Evolutionary conservation across 768 basidiomycete genomes (phyloP).

Genomic region (Leucocoprinus birnbaumii): DNA sequence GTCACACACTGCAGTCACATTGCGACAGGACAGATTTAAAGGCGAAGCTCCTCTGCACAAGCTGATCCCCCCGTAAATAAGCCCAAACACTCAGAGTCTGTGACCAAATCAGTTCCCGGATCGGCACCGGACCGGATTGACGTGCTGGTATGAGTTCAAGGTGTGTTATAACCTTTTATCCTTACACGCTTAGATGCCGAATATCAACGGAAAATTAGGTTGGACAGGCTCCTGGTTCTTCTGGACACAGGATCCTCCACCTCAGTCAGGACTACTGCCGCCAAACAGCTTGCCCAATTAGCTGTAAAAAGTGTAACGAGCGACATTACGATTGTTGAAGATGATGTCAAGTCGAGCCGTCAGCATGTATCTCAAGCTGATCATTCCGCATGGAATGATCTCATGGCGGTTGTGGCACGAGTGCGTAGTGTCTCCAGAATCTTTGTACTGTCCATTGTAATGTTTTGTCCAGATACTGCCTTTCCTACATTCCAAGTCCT

Average conservation of each 20-base stretch:
- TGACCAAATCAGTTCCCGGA: conserved; percentile 20
- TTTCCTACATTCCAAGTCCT: conserved; percentile 86
- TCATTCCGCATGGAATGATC: conserved; percentile 83
- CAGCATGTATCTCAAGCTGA: conserved; percentile 60
- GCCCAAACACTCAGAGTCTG: conserved; percentile 35
- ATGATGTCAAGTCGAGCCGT: conserved; percentile 66
- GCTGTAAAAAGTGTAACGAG: conserved; percentile 82
- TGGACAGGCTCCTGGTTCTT: conserved; percentile 94
- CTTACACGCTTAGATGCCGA: background rate
- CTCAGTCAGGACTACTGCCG: conserved; percentile 91
- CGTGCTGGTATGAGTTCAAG: conserved; percentile 76
- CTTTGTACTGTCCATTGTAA: conserved; percentile 11
- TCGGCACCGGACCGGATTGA: conserved; percentile 48
- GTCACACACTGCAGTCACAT: conserved; percentile 38
- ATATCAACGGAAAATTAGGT: conserved; percentile 44
- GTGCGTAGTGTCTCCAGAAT: conserved; percentile 39
- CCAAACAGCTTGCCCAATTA: conserved; percentile 92
- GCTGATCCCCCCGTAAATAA: conserved; percentile 57
- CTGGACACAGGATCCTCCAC: conserved; percentile 93
- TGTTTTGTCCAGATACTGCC: conserved; percentile 69
- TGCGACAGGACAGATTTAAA: conserved; percentile 60
- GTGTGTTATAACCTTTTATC: conserved; percentile 31
- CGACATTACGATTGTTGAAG: conserved; percentile 74
- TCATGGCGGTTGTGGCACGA: conserved; percentile 87
- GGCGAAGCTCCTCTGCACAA: conserved; percentile 40